Base-by-base conservation (phyloP, 495 filamentous ascomycete species). In the Melanomma pulvis-pyrius region DNA sequence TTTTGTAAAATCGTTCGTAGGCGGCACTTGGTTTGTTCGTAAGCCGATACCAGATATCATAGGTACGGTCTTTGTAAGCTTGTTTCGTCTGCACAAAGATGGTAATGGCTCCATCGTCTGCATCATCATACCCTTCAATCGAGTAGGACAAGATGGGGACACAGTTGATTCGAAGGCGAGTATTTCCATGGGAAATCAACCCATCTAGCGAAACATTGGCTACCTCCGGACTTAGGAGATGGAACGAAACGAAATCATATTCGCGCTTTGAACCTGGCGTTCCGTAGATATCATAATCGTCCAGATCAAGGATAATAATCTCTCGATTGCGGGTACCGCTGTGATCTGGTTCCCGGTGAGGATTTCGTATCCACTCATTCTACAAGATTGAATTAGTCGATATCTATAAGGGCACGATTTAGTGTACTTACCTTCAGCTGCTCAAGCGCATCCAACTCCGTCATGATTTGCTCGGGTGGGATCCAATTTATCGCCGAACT, bases 91-190 rank as follows among this genome's bases (percentile, higher is more conserved):
- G 82, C 29, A 91, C 82, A 83, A 86, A 90, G 22, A 91, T 81
- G 29, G 83, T 76, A 58, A 87, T 82, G 2, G 77, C 77, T 50
- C 81, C 73, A n/a, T 75, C 57, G 15, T 67, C 65, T 0, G 72
- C 58, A 19, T 77, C 68, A 2, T 82, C 84, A 75, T 91, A 91
- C 59, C 87, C 86, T 25, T 87, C 89, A 34, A 91, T 82, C 0
- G 88, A 85, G 12, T 89, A 74, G 25, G 79, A 75, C 1, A 73
- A 63, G 61, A 91, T 88, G 9, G 81, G 80, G 5, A 90, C 77
- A 36, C 66, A 73, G 44, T 81, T 73, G 1, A 91, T 77, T 68
- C 82, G 89, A 17, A 75, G 73, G 0, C 61, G 56, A 1, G 50
- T 59, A 13, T 76, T 63, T 0, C 83, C 85, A 29, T 75, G 48